A percentile compares a stretch with the other conserved stretches of the same genome.
Evolutionary conservation across 2,329 filamentous ascomycete genomes (phyloP).

Genomic region (Cordyceps militaris): DNA sequence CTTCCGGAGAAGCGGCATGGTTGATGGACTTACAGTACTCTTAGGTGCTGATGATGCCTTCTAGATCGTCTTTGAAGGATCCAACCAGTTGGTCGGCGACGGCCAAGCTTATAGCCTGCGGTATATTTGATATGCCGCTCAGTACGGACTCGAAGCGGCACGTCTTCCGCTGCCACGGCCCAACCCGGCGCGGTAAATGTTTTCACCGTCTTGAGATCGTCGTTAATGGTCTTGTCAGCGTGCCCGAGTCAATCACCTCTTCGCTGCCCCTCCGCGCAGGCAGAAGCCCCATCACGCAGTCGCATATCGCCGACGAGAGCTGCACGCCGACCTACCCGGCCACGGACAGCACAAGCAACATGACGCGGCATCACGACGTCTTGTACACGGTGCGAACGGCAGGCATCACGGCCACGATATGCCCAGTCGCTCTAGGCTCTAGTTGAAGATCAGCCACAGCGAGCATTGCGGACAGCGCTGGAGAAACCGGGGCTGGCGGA

Average conservation of each 20-base stretch:
- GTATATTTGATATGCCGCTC: conserved; percentile 18
- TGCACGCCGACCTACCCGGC: conserved; percentile 17
- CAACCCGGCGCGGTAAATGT: neutral
- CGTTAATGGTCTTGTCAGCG: conserved; percentile 12
- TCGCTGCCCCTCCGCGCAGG: conserved; percentile 1
- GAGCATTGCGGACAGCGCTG: conserved; percentile 16
- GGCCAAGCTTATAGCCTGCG: conserved; percentile 14
- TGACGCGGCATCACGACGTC: conserved; percentile 16
- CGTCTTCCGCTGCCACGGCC: neutral
- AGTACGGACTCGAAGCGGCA: conserved; percentile 15
- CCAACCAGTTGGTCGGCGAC: conserved; percentile 17
- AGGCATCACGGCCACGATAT: conserved; percentile 17
- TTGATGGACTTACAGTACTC: conserved; percentile 16
- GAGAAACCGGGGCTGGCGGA: conserved; percentile 17
- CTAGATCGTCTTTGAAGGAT: conserved; percentile 17
- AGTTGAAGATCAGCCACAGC: conserved; percentile 18
- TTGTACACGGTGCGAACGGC: conserved; percentile 14
- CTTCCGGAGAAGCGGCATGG: neutral
- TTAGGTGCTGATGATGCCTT: conserved; percentile 17
- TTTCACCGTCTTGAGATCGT: conserved; percentile 13
- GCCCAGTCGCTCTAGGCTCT: conserved; percentile 18
- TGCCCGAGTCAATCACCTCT: conserved; percentile 13
- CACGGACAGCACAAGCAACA: conserved; percentile 18
- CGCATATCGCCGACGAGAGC: conserved; percentile 15
- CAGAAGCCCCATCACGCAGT: conserved; percentile 14